A percentile compares a stretch with the other conserved stretches of the same genome.
These are phyloP conservation scores for Coelastrella sp. DNA, from an alignment of 139 green algal genomes.

Conservation along the genomic window DNA sequence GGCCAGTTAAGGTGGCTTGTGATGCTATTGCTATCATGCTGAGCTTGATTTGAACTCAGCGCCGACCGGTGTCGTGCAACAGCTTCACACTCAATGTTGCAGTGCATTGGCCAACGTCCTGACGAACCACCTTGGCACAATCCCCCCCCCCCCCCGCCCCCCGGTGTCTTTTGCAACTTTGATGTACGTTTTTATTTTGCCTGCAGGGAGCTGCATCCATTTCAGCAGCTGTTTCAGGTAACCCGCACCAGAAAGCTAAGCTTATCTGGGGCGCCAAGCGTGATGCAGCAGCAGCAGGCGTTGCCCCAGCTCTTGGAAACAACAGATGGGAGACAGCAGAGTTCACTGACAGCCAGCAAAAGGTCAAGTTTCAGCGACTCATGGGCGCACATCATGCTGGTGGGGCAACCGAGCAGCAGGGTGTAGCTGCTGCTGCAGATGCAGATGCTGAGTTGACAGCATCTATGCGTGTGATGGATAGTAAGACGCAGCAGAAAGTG, in stretches of 20 bases:
- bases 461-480: constrained; percentile 21
- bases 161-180: neutral
- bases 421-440: neutral
- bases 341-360: constrained; percentile 45
- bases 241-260: constrained; percentile 18
- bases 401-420: neutral
- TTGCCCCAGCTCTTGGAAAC: constrained; percentile 18
- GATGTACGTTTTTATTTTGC: no score
- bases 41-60: no score
- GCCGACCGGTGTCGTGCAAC: no score
- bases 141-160: neutral
- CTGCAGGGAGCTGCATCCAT: neutral
- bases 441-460: neutral
- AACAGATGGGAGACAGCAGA: constrained; percentile 65
- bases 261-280: constrained; percentile 33
- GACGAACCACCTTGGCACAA: neutral
- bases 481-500: constrained; percentile 56
- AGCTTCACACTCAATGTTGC: no score
- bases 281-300: constrained; percentile 31
- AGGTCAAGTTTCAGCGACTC: constrained; percentile 59
- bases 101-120: no score
- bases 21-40: no score
- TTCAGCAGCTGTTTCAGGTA: neutral
- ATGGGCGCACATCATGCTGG: constrained; percentile 53
- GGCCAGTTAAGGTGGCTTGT: no score